Evolutionary conservation across 2,329 filamentous ascomycete genomes (phyloP).

Genomic region (Paramyrothecium sp.): DNA sequence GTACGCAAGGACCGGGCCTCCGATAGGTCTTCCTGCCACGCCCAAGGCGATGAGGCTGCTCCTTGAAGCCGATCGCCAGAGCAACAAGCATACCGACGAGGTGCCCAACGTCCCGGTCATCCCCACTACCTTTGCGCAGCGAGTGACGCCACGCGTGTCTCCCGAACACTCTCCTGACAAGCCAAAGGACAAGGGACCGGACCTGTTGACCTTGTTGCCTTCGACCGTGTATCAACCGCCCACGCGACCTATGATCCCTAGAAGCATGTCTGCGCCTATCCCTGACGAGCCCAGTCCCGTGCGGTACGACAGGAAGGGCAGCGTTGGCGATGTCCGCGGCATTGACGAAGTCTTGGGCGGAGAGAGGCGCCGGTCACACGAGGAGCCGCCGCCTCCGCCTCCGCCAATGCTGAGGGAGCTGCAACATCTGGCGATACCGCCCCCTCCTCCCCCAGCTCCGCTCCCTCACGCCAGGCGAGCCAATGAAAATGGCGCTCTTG

Average conservation of each 20-base stretch:
- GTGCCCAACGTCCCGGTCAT: constrained; percentile 58
- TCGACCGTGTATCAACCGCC: constrained; percentile 62
- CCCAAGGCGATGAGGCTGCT: constrained; percentile 87
- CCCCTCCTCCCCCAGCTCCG: constrained; percentile 61
- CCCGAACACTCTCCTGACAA: constrained; percentile 32
- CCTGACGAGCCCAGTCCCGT: constrained; percentile 33
- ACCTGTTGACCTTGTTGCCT: constrained; percentile 48
- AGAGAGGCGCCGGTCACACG: constrained; percentile 46
- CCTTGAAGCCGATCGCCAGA: constrained; percentile 55
- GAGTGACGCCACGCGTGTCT: constrained; percentile 38
- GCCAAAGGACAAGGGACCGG: constrained; percentile 16
- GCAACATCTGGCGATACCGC: constrained; percentile 59
- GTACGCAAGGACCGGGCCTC: constrained; percentile 46
- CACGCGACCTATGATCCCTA: constrained; percentile 44
- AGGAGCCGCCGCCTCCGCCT: constrained; percentile 48
- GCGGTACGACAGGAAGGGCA: constrained; percentile 32
- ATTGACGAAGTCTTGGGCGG: constrained; percentile 45
- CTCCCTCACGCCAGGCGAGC: constrained; percentile 43
- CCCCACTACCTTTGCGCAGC: constrained; percentile 44
- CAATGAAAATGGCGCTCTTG: constrained; percentile 42
- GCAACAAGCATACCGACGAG: constrained; percentile 26
- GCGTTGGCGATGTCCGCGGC: constrained; percentile 34
- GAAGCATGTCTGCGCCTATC: constrained; percentile 61
- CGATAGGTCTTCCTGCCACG: constrained; percentile 82
- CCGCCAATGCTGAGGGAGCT: constrained; percentile 60